Conservation (phyloP, 768 basidiomycete species). For the Favolaschia claudopus region DNA sequence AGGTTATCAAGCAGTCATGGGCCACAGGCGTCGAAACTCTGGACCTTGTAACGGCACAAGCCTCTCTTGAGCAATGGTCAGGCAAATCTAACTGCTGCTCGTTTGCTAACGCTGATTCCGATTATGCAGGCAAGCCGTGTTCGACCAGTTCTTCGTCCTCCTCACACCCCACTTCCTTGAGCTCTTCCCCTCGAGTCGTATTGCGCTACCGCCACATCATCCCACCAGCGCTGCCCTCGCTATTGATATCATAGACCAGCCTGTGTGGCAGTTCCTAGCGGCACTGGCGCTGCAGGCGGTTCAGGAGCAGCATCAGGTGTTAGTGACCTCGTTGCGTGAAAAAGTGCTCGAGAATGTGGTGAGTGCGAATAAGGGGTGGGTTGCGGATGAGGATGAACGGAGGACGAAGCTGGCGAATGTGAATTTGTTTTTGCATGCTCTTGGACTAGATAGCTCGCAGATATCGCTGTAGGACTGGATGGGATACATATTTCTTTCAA, state of each 20-base stretch:
- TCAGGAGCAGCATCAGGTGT: conserved; percentile 85
- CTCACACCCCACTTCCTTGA: conserved; percentile 77
- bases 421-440: conserved; percentile 86
- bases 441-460: conserved; percentile 57
- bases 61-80: conserved; percentile 74
- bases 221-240: conserved; percentile 40
- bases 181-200: conserved; percentile 92
- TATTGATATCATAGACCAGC: conserved; percentile 80
- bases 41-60: conserved; percentile 71
- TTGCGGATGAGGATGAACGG: conserved; percentile 74
- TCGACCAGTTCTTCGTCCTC: conserved; percentile 85
- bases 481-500: conserved; percentile 42
- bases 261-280: conserved; percentile 95
- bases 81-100: conserved; percentile 16
- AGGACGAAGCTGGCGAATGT: conserved; percentile 88
- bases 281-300: conserved; percentile 86
- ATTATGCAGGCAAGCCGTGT: conserved; percentile 84
- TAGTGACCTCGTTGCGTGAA: conserved; percentile 88
- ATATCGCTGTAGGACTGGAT: conserved; percentile 50
- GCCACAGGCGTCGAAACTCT: conserved; percentile 56
- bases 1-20: conserved; percentile 83
- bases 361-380: conserved; percentile 79
- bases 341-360: conserved; percentile 93
- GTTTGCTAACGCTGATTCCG: conserved; percentile 18
- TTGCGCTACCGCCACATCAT: conserved; percentile 46